A percentile compares a stretch with the other conserved stretches of the same genome.
Evolutionary conservation across 1,284 basidiomycete genomes (phyloP).

Genomic region (Marasmius tenuissimus): DNA sequence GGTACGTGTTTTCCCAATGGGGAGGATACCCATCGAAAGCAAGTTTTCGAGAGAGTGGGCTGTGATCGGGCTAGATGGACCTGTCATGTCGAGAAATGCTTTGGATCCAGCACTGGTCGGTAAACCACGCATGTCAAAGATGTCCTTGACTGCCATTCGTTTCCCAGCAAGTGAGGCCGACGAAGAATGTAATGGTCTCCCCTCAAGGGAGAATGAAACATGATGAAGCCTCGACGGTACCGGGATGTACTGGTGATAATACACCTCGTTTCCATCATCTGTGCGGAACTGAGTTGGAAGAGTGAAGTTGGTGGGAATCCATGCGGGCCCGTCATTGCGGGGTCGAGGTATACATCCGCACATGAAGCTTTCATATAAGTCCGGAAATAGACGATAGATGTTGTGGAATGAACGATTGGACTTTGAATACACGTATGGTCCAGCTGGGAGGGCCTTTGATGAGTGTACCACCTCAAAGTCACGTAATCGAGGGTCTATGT

Average conservation of each 20-base stretch:
- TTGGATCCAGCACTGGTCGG: slow-evolving; percentile 34
- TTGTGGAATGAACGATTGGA: slow-evolving; percentile 16
- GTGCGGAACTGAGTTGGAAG: slow-evolving; percentile 5
- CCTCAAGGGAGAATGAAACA: slow-evolving; percentile 9
- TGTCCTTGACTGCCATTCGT: slow-evolving; percentile 35
- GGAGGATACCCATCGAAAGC: slow-evolving; percentile 45
- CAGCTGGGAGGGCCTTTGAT: neutral
- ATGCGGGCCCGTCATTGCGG: slow-evolving; percentile 22
- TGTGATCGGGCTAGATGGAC: slow-evolving; percentile 33
- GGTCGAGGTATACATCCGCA: slow-evolving; percentile 27
- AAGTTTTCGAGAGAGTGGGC: slow-evolving; percentile 46
- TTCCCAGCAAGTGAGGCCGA: slow-evolving; percentile 27
- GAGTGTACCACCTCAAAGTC: neutral
- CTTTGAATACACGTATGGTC: neutral
- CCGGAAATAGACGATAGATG: slow-evolving; percentile 31
- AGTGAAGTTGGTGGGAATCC: slow-evolving; percentile 30
- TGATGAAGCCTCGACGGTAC: slow-evolving; percentile 28
- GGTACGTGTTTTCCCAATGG: slow-evolving; percentile 54
- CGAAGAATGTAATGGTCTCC: neutral
- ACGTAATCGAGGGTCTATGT: neutral
- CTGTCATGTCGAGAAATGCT: slow-evolving; percentile 25
- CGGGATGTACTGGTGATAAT: slow-evolving; percentile 29
- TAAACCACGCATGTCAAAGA: slow-evolving; percentile 30
- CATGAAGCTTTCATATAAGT: slow-evolving; percentile 31
- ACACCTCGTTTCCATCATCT: neutral